Evolutionary conservation across 768 basidiomycete genomes (phyloP), one percentile per base, ranked within the genome.

Genomic region (Paxillus involutus): DNA sequence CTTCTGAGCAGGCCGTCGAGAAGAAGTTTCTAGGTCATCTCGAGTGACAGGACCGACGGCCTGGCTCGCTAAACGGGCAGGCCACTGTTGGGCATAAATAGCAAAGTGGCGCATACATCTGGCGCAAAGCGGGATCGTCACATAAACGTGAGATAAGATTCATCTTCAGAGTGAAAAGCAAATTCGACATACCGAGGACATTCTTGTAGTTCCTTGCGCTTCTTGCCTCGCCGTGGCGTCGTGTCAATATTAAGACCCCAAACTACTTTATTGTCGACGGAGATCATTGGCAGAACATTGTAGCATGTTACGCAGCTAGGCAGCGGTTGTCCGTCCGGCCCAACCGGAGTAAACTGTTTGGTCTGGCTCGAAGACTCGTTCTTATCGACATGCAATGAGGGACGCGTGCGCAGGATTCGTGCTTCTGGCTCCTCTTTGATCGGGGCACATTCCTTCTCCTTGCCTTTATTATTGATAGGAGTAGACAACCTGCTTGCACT

Each of bases 41-140:
- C 79, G 76, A 45, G 82, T 68, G 39, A 76, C 75, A 36, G 74
- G 61, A 6, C 71, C 63, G 14, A 82, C 80, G 45, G 79, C 79
- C 35, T 76, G 71, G 37, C 56, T 67, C 16, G 80, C 73, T 14
- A 82, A 63, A 50, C 90, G 86, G 46, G 76, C 74, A 19, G 90
- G 90, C 90, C 90, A 92, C 3, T 79, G 69, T 50, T 79, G 75
- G 2, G 77, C 78, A 69, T 91, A 92, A 53, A 92, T 92, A 11
- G 86, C 89, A 61, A 77, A 80, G 68, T 92, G 90, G 17, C 90
- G 86, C 70, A 91, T 77, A 66, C 90, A 92, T 54, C 89, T 91
- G 62, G 16, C 44, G 42, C 41, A 59, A 47, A 59, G 45, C 53
- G 40, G 50, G 52, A 61, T 51, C 44, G 53, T 49, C 40, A 46